Percentiles rank a stretch among this genome's conserved stretches.
phyloP scores from a whole-genome alignment of 306 rosid genomes.

The Cucumis melo region DNA sequence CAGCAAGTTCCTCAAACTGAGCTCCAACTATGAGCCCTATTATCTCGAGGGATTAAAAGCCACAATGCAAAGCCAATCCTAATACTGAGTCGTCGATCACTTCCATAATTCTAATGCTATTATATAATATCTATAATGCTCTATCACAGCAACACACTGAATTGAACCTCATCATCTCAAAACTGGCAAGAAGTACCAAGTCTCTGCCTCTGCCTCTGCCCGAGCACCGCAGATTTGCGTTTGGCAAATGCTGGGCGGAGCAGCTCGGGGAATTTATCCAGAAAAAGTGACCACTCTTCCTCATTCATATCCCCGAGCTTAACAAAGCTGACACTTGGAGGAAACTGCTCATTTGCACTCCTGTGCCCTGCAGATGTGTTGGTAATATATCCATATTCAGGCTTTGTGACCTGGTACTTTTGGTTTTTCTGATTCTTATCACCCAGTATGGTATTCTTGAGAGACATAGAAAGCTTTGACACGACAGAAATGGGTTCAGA shows the following conservation, averaged over 20 bases:
- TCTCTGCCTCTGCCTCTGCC: slow-evolving; percentile 89
- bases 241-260: slow-evolving; percentile 60
- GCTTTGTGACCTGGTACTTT: slow-evolving; percentile 31
- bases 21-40: slow-evolving; percentile 4
- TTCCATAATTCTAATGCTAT: slow-evolving; percentile 2
- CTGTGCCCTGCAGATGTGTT: slow-evolving; percentile 67
- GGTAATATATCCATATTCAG: slow-evolving; percentile 28
- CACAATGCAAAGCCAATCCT: slow-evolving; percentile 11
- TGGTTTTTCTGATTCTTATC: slow-evolving; percentile 42
- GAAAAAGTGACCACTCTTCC: slow-evolving; percentile 64
- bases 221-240: slow-evolving; percentile 40
- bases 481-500: slow-evolving; percentile 22
- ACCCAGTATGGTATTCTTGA: slow-evolving; percentile 36
- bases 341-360: slow-evolving; percentile 97
- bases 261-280: slow-evolving; percentile 66
- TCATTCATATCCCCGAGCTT: slow-evolving; percentile 68
- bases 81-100: slow-evolving; percentile 12
- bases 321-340: slow-evolving; percentile 72
- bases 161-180: slow-evolving; percentile 41
- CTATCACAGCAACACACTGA: slow-evolving; percentile 22
- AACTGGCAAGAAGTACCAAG: slow-evolving; percentile 99
- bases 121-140: slow-evolving; percentile 3
- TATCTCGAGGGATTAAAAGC: slow-evolving; percentile 11
- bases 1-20: slow-evolving; percentile 30
- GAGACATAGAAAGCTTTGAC: slow-evolving; percentile 45